Evolutionary conservation across 2,329 filamentous ascomycete genomes (phyloP), one percentile per base, ranked within the genome.

Genomic region (Rhinocladiella mackenziei): DNA sequence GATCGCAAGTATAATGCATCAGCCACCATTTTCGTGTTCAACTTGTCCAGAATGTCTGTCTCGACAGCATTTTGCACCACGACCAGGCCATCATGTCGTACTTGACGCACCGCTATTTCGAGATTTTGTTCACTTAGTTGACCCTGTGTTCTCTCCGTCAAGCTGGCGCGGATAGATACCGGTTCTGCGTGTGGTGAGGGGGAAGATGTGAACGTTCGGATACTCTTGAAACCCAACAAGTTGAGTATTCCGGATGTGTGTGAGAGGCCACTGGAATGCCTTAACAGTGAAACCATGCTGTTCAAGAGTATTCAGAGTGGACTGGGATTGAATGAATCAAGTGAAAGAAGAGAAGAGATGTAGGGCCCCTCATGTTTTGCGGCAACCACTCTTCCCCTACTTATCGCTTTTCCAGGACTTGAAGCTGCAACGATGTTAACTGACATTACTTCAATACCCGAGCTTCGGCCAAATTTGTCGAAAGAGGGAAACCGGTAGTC

Each of bases 11-110:
- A 56, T 2, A 65, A 66, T 1, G 78, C 78, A 57, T 83, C 79
- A 33, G 74, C 25, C 1, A 77, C 68, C 79, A 83, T 83, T 51
- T 74, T 76, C 33, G 54, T 50, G 55, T 83, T 82, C 26, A 83
- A 62, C 5, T 57, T 55, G 53, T 82, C 75, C 2, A 83, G 61
- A n/a, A 71, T 58, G 0, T 64, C 56, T 50, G 76, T 72, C 0
- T 70, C 66, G 14, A 81, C 65, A 2, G 70, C 70, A 56, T 77
- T 64, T 39, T 78, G 68, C 2, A 81, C 60, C 0, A 81, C 72
- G 1, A 82, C 75, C 0, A 81, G 60, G 0, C 78, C 78, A 50
- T 81, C 77, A 13, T 60, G 56, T 42, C 77, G 69, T 5, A 80
- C 54, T 23, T 70, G 66, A 2, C 72, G 64, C 1, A 77, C 72